Evolutionary conservation across 495 filamentous ascomycete species (phyloP).

Genomic region (Tuber microsphaerosporum): DNA sequence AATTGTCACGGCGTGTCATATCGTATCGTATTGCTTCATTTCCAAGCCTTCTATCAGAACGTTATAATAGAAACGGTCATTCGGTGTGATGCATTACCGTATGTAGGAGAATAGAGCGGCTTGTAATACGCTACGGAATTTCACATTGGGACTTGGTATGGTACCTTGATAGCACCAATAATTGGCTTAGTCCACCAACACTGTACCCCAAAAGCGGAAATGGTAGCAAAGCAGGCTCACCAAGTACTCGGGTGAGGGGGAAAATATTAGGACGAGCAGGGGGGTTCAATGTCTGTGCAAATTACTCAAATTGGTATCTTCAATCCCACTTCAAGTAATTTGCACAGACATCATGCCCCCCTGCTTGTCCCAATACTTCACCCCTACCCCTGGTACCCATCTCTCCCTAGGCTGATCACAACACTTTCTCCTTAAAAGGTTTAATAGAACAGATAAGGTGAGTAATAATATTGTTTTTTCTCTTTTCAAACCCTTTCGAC

Average conservation of each 20-base stretch:
- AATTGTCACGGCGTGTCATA: not conserved
- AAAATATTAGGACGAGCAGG: too few relatives aligned
- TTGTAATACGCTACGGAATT: conserved; percentile 1
- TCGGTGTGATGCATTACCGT: not conserved
- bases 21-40: conserved; percentile 2
- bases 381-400: too few relatives aligned
- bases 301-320: too few relatives aligned
- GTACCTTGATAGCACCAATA: not conserved
- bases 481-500: not conserved
- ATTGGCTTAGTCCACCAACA: not conserved
- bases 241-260: too few relatives aligned
- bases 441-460: not conserved
- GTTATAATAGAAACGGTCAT: not conserved
- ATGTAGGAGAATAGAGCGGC: not conserved
- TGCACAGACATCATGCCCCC: too few relatives aligned
- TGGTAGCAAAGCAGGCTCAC: not conserved
- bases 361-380: too few relatives aligned
- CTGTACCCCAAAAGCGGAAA: not conserved
- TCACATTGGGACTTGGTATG: not conserved
- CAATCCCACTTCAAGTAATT: too few relatives aligned
- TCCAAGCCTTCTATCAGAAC: not conserved
- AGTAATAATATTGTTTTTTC: not conserved
- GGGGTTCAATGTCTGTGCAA: too few relatives aligned
- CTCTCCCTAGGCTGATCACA: not conserved
- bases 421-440: not conserved